phyloP scores from a whole-genome alignment of 2,329 filamentous ascomycete genomes.

The Coniella lustricola region DNA sequence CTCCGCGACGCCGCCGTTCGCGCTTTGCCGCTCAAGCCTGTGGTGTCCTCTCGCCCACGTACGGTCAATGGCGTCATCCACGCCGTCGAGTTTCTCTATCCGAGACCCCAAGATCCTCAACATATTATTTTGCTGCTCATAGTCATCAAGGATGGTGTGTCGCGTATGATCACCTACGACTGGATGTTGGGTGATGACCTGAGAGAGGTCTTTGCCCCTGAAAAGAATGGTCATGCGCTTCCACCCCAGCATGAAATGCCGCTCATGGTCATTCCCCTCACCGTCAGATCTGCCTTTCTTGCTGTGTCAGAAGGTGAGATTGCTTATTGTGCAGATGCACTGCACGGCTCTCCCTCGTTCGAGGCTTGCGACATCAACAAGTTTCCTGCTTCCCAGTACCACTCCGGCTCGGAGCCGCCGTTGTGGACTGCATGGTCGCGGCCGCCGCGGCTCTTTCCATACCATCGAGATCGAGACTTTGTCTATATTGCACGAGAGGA shows the following conservation, averaged over 20 bases:
- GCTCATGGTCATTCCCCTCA: slow-evolving; percentile 64
- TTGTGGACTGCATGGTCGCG: slow-evolving; percentile 83
- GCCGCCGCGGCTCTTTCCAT: slow-evolving; percentile 59
- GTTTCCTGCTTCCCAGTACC: slow-evolving; percentile 35
- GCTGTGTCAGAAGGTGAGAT: slow-evolving; percentile 56
- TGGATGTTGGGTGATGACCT: slow-evolving; percentile 51
- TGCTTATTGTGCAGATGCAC: slow-evolving; percentile 46
- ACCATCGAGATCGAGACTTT: slow-evolving; percentile 61
- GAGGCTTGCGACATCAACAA: slow-evolving; percentile 35
- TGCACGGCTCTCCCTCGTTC: slow-evolving; percentile 44
- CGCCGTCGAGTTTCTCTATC: slow-evolving; percentile 80
- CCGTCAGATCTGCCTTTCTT: slow-evolving; percentile 63
- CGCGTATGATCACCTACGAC: slow-evolving; percentile 51
- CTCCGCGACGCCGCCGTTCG: slow-evolving; percentile 44
- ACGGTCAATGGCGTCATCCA: slow-evolving; percentile 66
- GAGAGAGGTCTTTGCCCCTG: slow-evolving; percentile 35
- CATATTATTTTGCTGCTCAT: slow-evolving; percentile 72
- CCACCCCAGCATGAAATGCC: slow-evolving; percentile 52
- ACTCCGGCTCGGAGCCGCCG: slow-evolving; percentile 43
- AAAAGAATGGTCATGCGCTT: slow-evolving; percentile 43
- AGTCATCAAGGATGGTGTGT: slow-evolving; percentile 39
- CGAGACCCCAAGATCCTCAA: slow-evolving; percentile 56
- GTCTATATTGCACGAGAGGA: slow-evolving; percentile 87
- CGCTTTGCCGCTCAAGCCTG: slow-evolving; percentile 45
- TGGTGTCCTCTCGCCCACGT: slow-evolving; percentile 41